phyloP scores from a whole-genome alignment of 2,329 filamentous ascomycete genomes.

The Botrytis fragariae region DNA sequence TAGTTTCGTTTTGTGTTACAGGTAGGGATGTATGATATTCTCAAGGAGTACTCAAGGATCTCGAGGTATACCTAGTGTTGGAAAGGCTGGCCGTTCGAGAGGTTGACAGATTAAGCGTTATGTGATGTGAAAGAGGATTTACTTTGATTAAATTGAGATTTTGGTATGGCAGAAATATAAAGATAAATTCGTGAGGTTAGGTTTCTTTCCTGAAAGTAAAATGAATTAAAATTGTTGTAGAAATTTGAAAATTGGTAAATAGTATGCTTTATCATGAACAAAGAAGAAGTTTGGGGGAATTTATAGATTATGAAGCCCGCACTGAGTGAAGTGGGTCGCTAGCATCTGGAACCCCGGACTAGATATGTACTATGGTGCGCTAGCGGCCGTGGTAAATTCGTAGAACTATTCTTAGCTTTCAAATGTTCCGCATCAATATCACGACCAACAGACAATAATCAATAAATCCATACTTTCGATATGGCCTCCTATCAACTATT shows the following conservation, averaged over 20 bases:
- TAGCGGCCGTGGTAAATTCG: conserved; percentile 15
- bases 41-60: background rate
- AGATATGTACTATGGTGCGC: background rate
- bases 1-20: background rate
- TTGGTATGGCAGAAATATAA: too few relatives aligned
- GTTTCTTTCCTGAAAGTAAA: background rate
- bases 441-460: background rate
- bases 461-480: conserved; percentile 22
- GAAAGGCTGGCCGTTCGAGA: background rate
- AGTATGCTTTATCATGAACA: background rate
- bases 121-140: background rate
- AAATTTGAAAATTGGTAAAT: background rate
- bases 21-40: background rate
- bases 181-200: background rate
- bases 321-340: background rate
- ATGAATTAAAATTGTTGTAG: background rate
- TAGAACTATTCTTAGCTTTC: background rate
- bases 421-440: background rate
- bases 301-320: conserved; percentile 8
- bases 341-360: conserved; percentile 4
- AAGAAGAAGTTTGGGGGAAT: conserved; percentile 11
- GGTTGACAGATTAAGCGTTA: background rate
- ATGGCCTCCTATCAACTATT: conserved; percentile 65
- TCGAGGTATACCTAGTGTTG: background rate
- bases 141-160: background rate